phyloP scores from a whole-genome alignment of 2,329 filamentous ascomycete genomes.

The Diaporthe sp. region DNA sequence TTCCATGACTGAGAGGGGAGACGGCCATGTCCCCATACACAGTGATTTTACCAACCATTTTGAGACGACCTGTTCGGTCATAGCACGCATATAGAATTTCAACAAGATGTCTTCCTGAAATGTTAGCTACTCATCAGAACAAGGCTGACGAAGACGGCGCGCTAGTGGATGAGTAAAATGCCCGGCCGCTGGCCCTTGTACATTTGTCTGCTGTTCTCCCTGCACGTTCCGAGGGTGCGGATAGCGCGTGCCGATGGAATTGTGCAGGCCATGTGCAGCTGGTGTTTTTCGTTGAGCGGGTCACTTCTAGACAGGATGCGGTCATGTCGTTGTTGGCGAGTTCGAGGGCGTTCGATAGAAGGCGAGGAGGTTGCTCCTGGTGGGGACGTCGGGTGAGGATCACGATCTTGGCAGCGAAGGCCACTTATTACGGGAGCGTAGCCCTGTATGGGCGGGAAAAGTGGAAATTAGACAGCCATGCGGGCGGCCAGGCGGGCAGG shows the following conservation, averaged over 20 bases:
- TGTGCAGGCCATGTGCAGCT: neutral
- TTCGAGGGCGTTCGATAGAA: constrained; percentile 7
- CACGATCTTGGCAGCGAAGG: constrained; percentile 14
- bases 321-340: neutral
- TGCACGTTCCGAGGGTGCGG: neutral
- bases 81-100: neutral
- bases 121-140: neutral
- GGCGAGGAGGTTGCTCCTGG: neutral
- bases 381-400: constrained; percentile 13
- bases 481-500: neutral
- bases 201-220: neutral
- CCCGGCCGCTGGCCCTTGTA: neutral
- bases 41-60: neutral
- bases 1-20: neutral
- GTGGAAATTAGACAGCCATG: constrained; percentile 25
- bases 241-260: neutral
- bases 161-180: neutral
- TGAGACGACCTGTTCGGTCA: neutral
- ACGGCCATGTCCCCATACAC: neutral
- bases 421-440: neutral
- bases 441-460: constrained; percentile 16
- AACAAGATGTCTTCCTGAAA: neutral
- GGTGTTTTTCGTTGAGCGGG: neutral
- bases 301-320: neutral
- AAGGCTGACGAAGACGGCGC: neutral